A percentile compares a stretch with the other conserved stretches of the same genome.
Conservation (phyloP, 1,284 basidiomycete species). For the Cryptococcus wingfieldii region DNA sequence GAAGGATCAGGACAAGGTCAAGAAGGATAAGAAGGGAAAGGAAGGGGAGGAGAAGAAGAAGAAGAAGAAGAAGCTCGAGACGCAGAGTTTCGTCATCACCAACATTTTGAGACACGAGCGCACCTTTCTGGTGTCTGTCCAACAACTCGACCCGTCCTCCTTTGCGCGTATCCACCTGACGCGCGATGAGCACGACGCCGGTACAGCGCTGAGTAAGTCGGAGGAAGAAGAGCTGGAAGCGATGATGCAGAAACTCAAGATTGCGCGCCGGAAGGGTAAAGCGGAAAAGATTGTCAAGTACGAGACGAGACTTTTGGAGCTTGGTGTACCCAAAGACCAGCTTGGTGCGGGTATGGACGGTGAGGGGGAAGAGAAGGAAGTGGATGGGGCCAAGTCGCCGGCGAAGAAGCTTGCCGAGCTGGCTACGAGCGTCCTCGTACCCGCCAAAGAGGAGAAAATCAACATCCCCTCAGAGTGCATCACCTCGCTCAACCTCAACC, state of each 20-base stretch:
- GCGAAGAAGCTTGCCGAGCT: not conserved
- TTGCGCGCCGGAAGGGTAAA: conserved; percentile 52
- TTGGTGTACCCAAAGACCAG: conserved; percentile 44
- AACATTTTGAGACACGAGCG: conserved; percentile 51
- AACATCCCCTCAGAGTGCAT: not conserved
- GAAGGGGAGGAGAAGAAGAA: not conserved
- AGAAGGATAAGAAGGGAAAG: not conserved
- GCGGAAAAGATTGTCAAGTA: conserved; percentile 53
- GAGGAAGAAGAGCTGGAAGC: conserved; percentile 55
- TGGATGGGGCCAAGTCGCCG: not conserved
- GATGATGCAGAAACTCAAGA: conserved; percentile 54
- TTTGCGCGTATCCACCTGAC: conserved; percentile 22
- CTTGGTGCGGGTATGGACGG: not conserved
- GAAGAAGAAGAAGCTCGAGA: conserved; percentile 5
- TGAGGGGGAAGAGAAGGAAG: conserved; percentile 9
- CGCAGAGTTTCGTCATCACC: conserved; percentile 46
- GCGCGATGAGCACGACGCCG: conserved; percentile 44
- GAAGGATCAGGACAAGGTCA: not conserved
- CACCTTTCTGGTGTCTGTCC: conserved; percentile 47
- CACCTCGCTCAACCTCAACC: conserved; percentile 23
- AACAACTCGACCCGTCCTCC: not conserved
- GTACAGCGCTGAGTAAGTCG: conserved; percentile 45
- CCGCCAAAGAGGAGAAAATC: not conserved
- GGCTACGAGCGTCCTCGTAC: not conserved
- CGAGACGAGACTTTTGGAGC: conserved; percentile 48